Evolutionary conservation across 2,329 filamentous ascomycete genomes (phyloP).

Genomic region (Colletotrichum navitas): DNA sequence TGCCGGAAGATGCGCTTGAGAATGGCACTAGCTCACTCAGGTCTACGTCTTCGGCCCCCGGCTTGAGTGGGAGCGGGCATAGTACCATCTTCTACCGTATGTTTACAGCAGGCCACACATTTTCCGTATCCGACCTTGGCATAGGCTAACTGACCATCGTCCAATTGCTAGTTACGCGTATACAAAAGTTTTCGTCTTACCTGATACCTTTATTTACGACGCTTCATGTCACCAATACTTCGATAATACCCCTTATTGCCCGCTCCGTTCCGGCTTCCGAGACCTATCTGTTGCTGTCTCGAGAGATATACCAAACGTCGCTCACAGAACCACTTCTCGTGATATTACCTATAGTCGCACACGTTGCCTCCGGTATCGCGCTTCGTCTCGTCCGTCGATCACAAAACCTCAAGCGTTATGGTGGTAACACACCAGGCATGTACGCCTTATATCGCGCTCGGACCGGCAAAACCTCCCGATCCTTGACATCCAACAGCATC

Average conservation of each 20-base stretch:
- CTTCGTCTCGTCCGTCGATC: constrained; percentile 81
- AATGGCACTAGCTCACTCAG: constrained; percentile 51
- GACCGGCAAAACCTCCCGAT: constrained; percentile 50
- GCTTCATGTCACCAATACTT: constrained; percentile 85
- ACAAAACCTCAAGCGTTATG: constrained; percentile 80
- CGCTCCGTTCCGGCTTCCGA: constrained; percentile 81
- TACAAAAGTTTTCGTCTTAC: constrained; percentile 93
- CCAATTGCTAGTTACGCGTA: constrained; percentile 69
- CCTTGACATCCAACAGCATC: constrained; percentile 46
- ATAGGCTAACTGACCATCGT: constrained; percentile 41
- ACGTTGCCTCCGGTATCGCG: constrained; percentile 81
- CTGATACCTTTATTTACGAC: constrained; percentile 81
- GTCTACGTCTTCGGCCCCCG: constrained; percentile 60
- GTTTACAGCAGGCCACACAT: constrained; percentile 48
- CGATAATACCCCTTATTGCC: constrained; percentile 81
- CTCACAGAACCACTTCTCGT: constrained; percentile 85
- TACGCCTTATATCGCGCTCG: constrained; percentile 53
- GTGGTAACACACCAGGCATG: constrained; percentile 72
- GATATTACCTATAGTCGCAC: constrained; percentile 78
- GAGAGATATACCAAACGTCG: constrained; percentile 91
- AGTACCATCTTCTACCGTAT: constrained; percentile 82
- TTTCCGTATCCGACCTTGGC: constrained; percentile 15
- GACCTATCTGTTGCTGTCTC: constrained; percentile 88
- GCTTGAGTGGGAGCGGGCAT: constrained; percentile 73
- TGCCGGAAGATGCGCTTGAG: constrained; percentile 53